Conservation (phyloP, 177 flowering plant species). For the Vitis hybrid region DNA sequence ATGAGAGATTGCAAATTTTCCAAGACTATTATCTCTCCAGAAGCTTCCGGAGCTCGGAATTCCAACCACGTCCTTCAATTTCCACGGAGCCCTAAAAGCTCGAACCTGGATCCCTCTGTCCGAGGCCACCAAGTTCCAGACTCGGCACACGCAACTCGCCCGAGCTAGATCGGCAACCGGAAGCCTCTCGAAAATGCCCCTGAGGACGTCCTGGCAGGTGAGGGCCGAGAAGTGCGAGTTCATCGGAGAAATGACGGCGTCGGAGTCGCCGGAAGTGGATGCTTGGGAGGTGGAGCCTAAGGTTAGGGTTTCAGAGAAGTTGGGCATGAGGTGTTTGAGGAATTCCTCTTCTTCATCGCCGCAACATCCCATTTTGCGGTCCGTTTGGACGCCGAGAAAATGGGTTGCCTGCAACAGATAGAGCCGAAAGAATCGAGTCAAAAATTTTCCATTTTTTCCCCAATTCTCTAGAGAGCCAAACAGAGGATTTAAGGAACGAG, state of each 20-base stretch:
- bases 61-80: constrained; percentile 66
- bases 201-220: constrained; percentile 61
- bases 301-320: constrained; percentile 2
- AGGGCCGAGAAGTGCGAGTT: constrained; percentile 69
- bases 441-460: no score
- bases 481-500: no score
- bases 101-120: constrained; percentile 50
- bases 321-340: constrained; percentile 16
- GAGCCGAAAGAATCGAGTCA: no score
- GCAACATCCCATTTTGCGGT: constrained; percentile 47
- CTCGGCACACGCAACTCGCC: constrained; percentile 82
- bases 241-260: constrained; percentile 61
- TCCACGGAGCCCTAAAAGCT: constrained; percentile 78
- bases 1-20: constrained; percentile 85
- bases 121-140: constrained; percentile 67
- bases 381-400: no score
- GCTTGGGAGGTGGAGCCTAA: constrained; percentile 3
- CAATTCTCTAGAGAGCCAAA: no score
- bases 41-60: constrained; percentile 62
- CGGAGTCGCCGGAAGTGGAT: constrained; percentile 6
- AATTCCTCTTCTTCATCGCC: constrained; percentile 49
- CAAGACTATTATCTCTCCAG: constrained; percentile 77
- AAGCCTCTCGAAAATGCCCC: constrained; percentile 59
- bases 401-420: no score
- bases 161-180: constrained; percentile 72